These are phyloP conservation scores for Raphanus sativus DNA, from an alignment of 345 rosid species.

Conservation along the genomic window DNA sequence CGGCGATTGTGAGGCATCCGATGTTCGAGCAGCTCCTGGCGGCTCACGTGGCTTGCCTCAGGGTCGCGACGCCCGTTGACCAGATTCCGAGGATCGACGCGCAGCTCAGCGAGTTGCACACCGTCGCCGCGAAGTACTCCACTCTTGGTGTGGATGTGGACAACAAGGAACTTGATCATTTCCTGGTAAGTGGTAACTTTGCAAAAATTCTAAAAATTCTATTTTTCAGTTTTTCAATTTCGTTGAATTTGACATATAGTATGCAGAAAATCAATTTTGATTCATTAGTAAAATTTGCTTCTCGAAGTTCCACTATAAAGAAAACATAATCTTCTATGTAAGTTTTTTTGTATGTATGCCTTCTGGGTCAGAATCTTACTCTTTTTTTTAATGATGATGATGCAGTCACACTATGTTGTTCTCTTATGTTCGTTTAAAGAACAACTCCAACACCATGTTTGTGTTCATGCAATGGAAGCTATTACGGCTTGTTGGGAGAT, in stretches of 20 bases:
- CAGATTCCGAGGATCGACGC: constrained; percentile 92
- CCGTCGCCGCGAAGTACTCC: constrained; percentile 87
- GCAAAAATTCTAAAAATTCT: no score
- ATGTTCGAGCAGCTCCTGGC: constrained; percentile 87
- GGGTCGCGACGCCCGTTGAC: constrained; percentile 94
- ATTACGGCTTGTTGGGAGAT: constrained; percentile 87
- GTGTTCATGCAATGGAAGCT: constrained; percentile 91
- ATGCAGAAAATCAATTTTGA: background rate
- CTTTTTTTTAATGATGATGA: constrained; percentile 19
- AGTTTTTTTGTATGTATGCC: constrained; percentile 19
- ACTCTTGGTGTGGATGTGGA: constrained; percentile 37
- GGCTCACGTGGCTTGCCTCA: constrained; percentile 83
- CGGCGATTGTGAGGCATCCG: constrained; percentile 82
- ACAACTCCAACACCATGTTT: constrained; percentile 81
- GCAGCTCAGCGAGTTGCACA: constrained; percentile 85
- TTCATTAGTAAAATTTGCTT: no score
- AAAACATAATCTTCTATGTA: constrained; percentile 4
- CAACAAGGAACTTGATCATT: constrained; percentile 37
- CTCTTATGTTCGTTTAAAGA: constrained; percentile 77
- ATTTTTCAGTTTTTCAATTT: no score
- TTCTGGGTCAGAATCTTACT: constrained; percentile 7
- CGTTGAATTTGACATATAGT: background rate
- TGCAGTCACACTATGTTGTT: constrained; percentile 76
- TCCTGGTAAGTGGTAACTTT: constrained; percentile 37
- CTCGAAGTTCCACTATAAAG: background rate